Base-by-base conservation (phyloP, 306 rosid species). In the Gillenia trifoliata region DNA sequence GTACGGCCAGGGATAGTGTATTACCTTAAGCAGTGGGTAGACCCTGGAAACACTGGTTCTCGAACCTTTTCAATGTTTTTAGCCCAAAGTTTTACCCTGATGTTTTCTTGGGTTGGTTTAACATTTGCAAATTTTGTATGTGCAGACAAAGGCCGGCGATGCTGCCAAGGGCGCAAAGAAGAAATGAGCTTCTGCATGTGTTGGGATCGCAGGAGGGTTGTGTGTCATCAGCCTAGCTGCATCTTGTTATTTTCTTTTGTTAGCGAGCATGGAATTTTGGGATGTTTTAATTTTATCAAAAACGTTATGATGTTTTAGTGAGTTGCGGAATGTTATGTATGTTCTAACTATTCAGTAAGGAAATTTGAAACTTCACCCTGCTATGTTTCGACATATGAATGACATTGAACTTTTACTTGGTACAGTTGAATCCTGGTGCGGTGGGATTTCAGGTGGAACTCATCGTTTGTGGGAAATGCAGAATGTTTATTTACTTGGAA, bases 61-160 rank as follows among this genome's bases (percentile, higher is more conserved):
- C 10, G 16, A 8, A 54, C 7, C 62, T 17, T 52, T 26, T 36
- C 16, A 7, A 28, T 54, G 68, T 38, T n/a, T 20, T 52, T 28
- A 11, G 5, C n/a, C 13, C 29, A 26, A 31, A 63, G 2, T 76
- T 36, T 55, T 11, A 59, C 30, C 9, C 4, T 3, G 20, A 62
- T 1, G 6, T 31, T 30, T 7, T 17, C 41, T 8, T 30, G 19
- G 25, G 29, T 28, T 64, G 26, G 72, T 60, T 65, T 31, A 29
- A 26, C 60, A 13, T 67, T 73, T 61, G 75, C 36, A 11, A 15
- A 62, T 68, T 57, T 70, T 68, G 8, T 54, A 25, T 54, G 2
- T 78, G 83, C 88, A 93, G 98, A 88, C 96, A 43, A 93, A 93
- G 89, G 97, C 96, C 26, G 81, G 97, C 23, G 98, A 93, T 6